These are phyloP conservation scores for Rhodamnia rubescens DNA, from an alignment of 345 rosid species.

Conservation along the genomic window DNA sequence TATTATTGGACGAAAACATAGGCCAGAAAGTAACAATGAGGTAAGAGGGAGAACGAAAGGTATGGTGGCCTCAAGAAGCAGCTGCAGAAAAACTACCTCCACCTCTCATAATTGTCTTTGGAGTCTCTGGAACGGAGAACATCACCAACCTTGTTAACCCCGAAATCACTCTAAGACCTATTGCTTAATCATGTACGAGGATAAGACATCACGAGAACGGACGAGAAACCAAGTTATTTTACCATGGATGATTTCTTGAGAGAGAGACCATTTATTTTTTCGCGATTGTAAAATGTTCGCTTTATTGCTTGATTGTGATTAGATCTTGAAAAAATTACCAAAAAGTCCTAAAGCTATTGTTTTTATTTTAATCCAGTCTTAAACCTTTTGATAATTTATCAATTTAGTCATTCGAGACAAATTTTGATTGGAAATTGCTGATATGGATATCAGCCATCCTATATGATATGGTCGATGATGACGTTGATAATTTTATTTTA, in stretches of 20 bases:
- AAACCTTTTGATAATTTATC: background rate
- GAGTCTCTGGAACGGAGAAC: no score
- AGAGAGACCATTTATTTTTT: background rate
- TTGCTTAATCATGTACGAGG: background rate
- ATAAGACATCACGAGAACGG: no score
- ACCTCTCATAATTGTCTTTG: no score
- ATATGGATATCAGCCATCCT: accelerated
- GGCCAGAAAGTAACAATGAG: accelerated
- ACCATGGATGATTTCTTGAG: background rate
- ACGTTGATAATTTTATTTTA: background rate
- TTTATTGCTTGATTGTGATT: background rate
- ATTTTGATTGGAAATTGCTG: background rate
- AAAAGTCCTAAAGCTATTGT: background rate
- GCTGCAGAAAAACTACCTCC: no score
- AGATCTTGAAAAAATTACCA: background rate
- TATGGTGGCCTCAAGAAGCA: background rate
- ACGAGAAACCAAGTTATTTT: no score
- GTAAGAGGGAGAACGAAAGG: no score
- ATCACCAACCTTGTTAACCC: no score
- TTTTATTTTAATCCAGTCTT: background rate
- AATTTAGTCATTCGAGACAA: background rate
- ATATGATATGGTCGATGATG: no score
- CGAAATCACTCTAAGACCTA: background rate
- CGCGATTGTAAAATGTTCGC: no score
- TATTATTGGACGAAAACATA: background rate